Evolutionary conservation across 805 yeast genomes (phyloP).

Genomic region (Metschnikowia corniflorae): DNA sequence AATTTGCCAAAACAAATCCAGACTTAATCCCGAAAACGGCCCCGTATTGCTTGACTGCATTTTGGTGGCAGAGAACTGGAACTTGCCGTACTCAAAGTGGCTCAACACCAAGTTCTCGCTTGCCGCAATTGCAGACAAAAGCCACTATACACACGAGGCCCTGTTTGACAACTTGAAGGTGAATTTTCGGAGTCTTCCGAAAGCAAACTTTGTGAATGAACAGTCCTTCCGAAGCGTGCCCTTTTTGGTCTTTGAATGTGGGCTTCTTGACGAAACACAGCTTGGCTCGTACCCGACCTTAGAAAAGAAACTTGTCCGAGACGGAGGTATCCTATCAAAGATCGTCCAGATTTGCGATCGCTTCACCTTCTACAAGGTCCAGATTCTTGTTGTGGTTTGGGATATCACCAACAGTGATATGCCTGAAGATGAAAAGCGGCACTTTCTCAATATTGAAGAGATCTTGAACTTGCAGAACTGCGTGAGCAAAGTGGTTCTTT

Average conservation of each 20-base stretch:
- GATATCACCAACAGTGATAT: conserved; percentile 24
- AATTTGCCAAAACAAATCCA: conserved; percentile 26
- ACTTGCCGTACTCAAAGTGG: conserved; percentile 46
- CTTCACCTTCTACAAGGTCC: conserved; percentile 36
- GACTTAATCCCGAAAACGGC: conserved; percentile 19
- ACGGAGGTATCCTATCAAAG: conserved; percentile 32
- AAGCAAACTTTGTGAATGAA: conserved; percentile 31
- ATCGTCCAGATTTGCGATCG: conserved; percentile 32
- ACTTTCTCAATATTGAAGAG: conserved; percentile 17
- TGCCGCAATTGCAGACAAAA: conserved; percentile 24
- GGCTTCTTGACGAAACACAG: conserved; percentile 29
- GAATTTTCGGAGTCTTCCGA: conserved; percentile 41
- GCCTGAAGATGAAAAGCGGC: conserved; percentile 13
- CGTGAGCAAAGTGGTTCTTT: conserved; percentile 23
- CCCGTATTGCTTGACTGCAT: conserved; percentile 31
- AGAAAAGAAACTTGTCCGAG: conserved; percentile 35
- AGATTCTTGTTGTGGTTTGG: conserved; percentile 44
- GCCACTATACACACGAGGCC: conserved; percentile 26
- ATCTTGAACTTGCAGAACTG: conserved; percentile 8
- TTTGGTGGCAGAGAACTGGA: conserved; percentile 50
- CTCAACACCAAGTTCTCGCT: conserved; percentile 43
- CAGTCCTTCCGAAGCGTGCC: conserved; percentile 38
- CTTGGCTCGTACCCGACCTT: conserved; percentile 15
- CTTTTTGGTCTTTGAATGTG: conserved; percentile 52
- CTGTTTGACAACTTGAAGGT: conserved; percentile 27